A percentile compares a stretch with the other conserved stretches of the same genome.
These are phyloP conservation scores for Sclerotinia trifoliorum DNA, from an alignment of 2,329 filamentous ascomycete genomes.

Conservation along the genomic window DNA sequence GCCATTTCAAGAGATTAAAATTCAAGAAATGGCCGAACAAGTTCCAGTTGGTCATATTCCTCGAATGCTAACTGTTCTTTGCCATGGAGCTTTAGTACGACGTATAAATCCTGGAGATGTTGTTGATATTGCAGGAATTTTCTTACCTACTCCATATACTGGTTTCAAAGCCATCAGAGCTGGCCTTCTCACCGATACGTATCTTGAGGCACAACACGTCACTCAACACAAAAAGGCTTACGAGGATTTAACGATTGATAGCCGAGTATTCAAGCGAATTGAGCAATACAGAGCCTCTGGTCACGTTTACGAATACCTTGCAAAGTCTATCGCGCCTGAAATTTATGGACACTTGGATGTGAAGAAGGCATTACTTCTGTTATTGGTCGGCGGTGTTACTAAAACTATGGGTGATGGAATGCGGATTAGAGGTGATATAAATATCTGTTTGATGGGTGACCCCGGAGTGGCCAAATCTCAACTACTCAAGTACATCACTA, in stretches of 20 bases:
- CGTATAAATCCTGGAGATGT: slow-evolving; percentile 92
- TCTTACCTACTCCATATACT: slow-evolving; percentile 96
- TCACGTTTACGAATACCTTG: slow-evolving; percentile 92
- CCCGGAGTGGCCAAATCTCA: slow-evolving; percentile 99
- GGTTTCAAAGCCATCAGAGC: slow-evolving; percentile 97
- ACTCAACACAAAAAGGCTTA: slow-evolving; percentile 98
- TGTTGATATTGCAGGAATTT: slow-evolving; percentile 91
- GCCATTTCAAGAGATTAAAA: slow-evolving; percentile 97
- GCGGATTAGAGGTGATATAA: slow-evolving; percentile 98
- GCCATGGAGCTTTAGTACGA: slow-evolving; percentile 81
- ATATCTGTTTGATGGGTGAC: slow-evolving; percentile 98
- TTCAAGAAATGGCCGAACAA: slow-evolving; percentile 99
- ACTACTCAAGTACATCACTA: slow-evolving; percentile 95
- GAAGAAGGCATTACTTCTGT: slow-evolving; percentile 93
- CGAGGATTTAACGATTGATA: slow-evolving; percentile 83
- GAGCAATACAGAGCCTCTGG: slow-evolving; percentile 81
- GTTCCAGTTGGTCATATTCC: slow-evolving; percentile 98
- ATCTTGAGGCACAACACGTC: slow-evolving; percentile 90
- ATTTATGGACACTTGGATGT: slow-evolving; percentile 96
- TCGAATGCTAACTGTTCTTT: slow-evolving; percentile 83
- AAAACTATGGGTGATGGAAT: slow-evolving; percentile 98
- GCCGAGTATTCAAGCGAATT: slow-evolving; percentile 76
- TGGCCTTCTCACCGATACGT: slow-evolving; percentile 94
- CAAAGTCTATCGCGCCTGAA: slow-evolving; percentile 94
- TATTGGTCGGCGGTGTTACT: slow-evolving; percentile 91